These are phyloP conservation scores for Fraxinus greggii DNA, from an alignment of 305 asterid species.

Conservation along the genomic window DNA sequence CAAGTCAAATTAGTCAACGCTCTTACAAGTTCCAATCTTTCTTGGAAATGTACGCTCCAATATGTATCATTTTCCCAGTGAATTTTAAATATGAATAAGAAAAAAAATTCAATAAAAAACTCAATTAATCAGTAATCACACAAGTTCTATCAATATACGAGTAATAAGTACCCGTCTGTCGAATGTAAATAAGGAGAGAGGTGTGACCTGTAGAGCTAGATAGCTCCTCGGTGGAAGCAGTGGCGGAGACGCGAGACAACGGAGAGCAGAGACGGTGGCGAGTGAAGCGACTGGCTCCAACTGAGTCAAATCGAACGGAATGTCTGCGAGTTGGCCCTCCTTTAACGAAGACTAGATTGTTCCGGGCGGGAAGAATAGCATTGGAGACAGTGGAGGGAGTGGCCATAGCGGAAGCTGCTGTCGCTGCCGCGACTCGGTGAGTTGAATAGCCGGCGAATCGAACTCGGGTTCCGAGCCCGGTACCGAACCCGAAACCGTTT, in stretches of 20 bases:
- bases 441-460: conserved; percentile 2
- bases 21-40: conserved; percentile 3
- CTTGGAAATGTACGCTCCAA: neutral
- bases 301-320: conserved; percentile 15
- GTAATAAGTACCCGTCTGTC: neutral
- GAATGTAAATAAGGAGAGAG: neutral
- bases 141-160: neutral
- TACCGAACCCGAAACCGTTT: neutral
- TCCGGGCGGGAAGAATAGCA: conserved; percentile 6
- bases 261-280: conserved; percentile 7
- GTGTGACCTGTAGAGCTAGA: conserved; percentile 28
- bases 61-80: neutral
- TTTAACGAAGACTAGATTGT: conserved; percentile 1
- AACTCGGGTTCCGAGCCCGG: conserved; percentile 16
- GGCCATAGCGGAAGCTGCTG: conserved; percentile 5
- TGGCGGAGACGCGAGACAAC: conserved; percentile 14
- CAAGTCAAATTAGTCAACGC: neutral
- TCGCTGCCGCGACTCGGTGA: neutral
- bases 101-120: neutral
- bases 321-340: neutral
- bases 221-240: conserved; percentile 28
- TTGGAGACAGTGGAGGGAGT: conserved; percentile 14
- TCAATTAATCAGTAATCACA: neutral
- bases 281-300: neutral
- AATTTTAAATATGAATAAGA: neutral